Evolutionary conservation across 352 stramenopile genomes (phyloP).

Genomic region (Phytophthora litchii): DNA sequence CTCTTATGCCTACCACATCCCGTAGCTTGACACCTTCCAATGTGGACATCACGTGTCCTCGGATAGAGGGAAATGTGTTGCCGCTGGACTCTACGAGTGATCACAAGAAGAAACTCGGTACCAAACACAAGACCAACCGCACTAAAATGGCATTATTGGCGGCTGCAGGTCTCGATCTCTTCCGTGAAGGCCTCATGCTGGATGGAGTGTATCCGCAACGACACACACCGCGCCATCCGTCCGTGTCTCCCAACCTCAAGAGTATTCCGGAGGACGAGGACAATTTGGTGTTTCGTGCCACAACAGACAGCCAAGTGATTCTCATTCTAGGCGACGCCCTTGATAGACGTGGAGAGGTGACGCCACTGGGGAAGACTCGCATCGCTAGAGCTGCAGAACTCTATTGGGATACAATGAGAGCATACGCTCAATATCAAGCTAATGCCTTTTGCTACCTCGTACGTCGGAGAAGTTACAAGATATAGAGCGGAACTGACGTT

Average conservation of each 20-base stretch:
- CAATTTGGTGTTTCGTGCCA: constrained; percentile 11
- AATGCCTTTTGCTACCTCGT: constrained; percentile 54
- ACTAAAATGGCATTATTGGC: constrained; percentile 45
- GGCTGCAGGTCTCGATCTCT: constrained; percentile 63
- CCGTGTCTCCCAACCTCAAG: constrained; percentile 54
- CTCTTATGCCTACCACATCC: constrained; percentile 8
- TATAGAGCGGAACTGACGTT: not conserved
- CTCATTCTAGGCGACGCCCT: constrained; percentile 49
- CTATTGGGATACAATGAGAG: constrained; percentile 56
- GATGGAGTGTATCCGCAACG: constrained; percentile 47
- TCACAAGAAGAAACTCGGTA: constrained; percentile 15
- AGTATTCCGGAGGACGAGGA: constrained; percentile 59
- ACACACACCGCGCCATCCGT: constrained; percentile 45
- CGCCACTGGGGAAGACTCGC: constrained; percentile 36
- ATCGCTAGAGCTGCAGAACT: constrained; percentile 52
- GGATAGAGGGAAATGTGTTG: constrained; percentile 50
- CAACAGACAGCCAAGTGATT: constrained; percentile 48
- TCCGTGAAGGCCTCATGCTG: constrained; percentile 60
- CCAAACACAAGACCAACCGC: constrained; percentile 6
- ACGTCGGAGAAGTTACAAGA: not conserved
- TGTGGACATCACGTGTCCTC: constrained; percentile 23
- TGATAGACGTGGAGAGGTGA: constrained; percentile 33
- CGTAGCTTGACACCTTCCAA: not conserved
- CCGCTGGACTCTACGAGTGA: constrained; percentile 50
- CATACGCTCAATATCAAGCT: constrained; percentile 43